Base-by-base conservation (phyloP, 1,139 yeast genomes). In the Schizosaccharomyces versatilis region DNA sequence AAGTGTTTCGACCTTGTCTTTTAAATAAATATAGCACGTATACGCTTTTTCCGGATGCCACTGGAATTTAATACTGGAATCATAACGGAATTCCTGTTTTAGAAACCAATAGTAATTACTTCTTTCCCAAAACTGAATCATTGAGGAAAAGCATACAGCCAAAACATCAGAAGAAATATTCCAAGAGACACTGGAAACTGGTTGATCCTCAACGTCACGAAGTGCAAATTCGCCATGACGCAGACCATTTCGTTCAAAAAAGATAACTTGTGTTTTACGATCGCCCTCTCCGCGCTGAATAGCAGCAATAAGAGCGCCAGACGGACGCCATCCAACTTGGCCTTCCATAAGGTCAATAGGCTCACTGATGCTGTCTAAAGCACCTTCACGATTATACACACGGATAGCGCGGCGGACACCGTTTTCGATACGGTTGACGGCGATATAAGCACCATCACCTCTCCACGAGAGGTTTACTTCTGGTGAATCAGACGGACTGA, bases 51-150 rank as follows among this genome's bases (percentile, higher is more conserved):
- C 97, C 1, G 94, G 90, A 63, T 90, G 97, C 79, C 94, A 90
- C 64, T 75, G 60, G 24, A 83, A 72, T 32, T 65, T 59, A 48
- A 68, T 67, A 36, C 60, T 61, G 1, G 65, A 62, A 0, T 57
- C 51, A 1, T 67, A 61, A 42, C 67, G 62, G 3, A 88, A 68
- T 64, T 82, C 94, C 66, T 83, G 94, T 65, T 93, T 90, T 61
- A 88, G 72, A 65, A 83, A 85, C 97, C 98, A 93, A 65, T 88
- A 94, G 66, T 88, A 93, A 66, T 93, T 93, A 64, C 84, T 88
- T 1, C 84, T 74, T 1, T 94, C 80, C 97, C 97, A 93, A 41
- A 93, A 69, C 65, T 84, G 94, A 17, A 90, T 73, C 41, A 77
- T 69, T 60, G 80, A 75, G 1, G 68, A 61, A 38, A 81, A 68